A percentile compares a stretch with the other conserved stretches of the same genome.
phyloP scores from a whole-genome alignment of 148 eudicot genomes.

The Salicornia ramosissima region DNA sequence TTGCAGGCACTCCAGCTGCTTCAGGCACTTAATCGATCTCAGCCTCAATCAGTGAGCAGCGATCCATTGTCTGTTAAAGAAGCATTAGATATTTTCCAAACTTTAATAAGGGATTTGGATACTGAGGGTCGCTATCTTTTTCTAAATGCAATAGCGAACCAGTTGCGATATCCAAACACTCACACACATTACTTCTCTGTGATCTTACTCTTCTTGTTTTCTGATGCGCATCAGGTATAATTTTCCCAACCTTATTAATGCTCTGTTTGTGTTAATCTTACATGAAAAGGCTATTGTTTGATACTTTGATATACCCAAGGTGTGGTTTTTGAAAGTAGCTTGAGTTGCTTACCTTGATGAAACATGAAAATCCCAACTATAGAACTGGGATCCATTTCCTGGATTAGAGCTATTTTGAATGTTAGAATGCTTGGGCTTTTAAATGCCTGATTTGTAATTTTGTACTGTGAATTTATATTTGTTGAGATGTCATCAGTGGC shows the following conservation, averaged over 20 bases:
- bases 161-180: slow-evolving; percentile 89
- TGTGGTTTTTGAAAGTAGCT: background rate
- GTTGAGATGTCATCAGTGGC: background rate
- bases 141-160: slow-evolving; percentile 87
- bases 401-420: background rate
- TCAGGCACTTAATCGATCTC: slow-evolving; percentile 58
- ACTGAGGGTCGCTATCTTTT: slow-evolving; percentile 91
- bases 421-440: background rate
- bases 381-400: background rate
- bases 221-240: slow-evolving; percentile 71
- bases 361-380: background rate
- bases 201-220: slow-evolving; percentile 65
- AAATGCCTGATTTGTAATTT: background rate
- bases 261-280: background rate
- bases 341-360: background rate
- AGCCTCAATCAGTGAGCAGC: slow-evolving; percentile 51
- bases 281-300: background rate
- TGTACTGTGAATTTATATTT: background rate
- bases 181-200: slow-evolving; percentile 92
- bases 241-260: background rate
- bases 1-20: slow-evolving; percentile 84
- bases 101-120: slow-evolving; percentile 64
- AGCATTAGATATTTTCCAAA: slow-evolving; percentile 73
- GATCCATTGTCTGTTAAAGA: slow-evolving; percentile 46
- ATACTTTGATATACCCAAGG: background rate